Percentiles rank a stretch among this genome's conserved stretches.
Evolutionary conservation across 2,329 filamentous ascomycete genomes (phyloP).

Genomic region (Xylogone sp.): DNA sequence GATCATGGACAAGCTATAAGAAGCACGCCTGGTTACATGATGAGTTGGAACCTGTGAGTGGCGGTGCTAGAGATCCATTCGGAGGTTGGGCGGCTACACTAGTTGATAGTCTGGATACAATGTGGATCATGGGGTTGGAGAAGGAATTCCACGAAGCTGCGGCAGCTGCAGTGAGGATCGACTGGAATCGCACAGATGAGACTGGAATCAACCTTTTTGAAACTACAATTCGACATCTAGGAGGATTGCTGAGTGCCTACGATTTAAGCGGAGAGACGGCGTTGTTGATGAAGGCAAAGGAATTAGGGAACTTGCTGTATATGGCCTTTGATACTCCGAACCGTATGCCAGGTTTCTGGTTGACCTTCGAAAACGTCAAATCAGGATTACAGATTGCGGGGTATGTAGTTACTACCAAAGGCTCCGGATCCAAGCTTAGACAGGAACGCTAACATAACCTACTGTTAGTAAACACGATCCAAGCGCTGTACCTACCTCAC

Average conservation of each 20-base stretch:
- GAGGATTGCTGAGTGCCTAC: conserved; percentile 32
- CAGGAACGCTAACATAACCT: neutral
- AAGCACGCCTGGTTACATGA: conserved; percentile 79
- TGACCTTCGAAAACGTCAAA: conserved; percentile 30
- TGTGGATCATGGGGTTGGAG: conserved; percentile 80
- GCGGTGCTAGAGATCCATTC: conserved; percentile 70
- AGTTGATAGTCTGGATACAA: conserved; percentile 76
- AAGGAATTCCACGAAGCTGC: conserved; percentile 77
- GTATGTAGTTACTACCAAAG: neutral
- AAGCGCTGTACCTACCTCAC: conserved; percentile 51
- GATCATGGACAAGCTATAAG: conserved; percentile 78
- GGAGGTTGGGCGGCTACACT: conserved; percentile 90
- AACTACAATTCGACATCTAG: conserved; percentile 35
- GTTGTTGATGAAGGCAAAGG: conserved; percentile 26
- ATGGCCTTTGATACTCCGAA: conserved; percentile 49
- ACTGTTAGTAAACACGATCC: neutral
- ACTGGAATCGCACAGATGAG: conserved; percentile 21
- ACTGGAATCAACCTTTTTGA: conserved; percentile 33
- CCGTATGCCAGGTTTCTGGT: conserved; percentile 37
- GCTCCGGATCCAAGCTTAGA: neutral
- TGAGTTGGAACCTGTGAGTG: conserved; percentile 73
- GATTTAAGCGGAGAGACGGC: conserved; percentile 28
- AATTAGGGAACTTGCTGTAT: conserved; percentile 29
- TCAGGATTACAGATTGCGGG: neutral
- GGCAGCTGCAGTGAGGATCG: conserved; percentile 61